Percentiles rank a stretch among this genome's conserved stretches.
Evolutionary conservation across 768 basidiomycete genomes (phyloP).

Genomic region (Paxillus involutus): DNA sequence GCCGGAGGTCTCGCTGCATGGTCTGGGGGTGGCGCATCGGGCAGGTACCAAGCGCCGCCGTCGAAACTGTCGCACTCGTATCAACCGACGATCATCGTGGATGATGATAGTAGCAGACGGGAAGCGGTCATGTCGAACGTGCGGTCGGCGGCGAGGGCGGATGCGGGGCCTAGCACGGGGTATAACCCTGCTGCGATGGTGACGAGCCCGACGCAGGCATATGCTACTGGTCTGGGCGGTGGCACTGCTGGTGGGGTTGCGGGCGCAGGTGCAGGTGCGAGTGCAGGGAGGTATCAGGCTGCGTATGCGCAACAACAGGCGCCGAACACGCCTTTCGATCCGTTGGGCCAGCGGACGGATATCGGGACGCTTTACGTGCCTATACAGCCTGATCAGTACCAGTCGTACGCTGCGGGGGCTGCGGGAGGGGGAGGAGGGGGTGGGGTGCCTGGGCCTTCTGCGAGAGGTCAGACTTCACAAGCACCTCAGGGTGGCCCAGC

Average conservation of each 20-base stretch:
- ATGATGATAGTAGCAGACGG: constrained; percentile 67
- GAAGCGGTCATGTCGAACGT: constrained; percentile 85
- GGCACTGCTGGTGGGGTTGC: background rate
- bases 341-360: constrained; percentile 62
- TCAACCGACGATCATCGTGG: constrained; percentile 61
- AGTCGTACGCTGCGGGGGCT: constrained; percentile 41
- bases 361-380: constrained; percentile 74
- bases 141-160: constrained; percentile 58
- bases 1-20: constrained; percentile 61
- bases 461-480: constrained; percentile 48
- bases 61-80: constrained; percentile 34
- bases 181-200: constrained; percentile 55
- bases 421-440: constrained; percentile 31
- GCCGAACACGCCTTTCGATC: constrained; percentile 49
- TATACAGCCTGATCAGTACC: constrained; percentile 81
- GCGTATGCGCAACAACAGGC: constrained; percentile 50
- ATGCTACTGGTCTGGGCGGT: constrained; percentile 39
- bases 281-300: constrained; percentile 53
- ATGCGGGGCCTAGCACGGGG: constrained; percentile 38
- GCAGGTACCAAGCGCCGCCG: constrained; percentile 47
- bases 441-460: constrained; percentile 17
- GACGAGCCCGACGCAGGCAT: constrained; percentile 76
- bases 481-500: constrained; percentile 35
- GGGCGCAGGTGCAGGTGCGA: background rate
- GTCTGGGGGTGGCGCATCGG: constrained; percentile 27